Evolutionary conservation across 2,329 filamentous ascomycete genomes (phyloP), one percentile per base, ranked within the genome.

Genomic region (Aureobasidium sp.): DNA sequence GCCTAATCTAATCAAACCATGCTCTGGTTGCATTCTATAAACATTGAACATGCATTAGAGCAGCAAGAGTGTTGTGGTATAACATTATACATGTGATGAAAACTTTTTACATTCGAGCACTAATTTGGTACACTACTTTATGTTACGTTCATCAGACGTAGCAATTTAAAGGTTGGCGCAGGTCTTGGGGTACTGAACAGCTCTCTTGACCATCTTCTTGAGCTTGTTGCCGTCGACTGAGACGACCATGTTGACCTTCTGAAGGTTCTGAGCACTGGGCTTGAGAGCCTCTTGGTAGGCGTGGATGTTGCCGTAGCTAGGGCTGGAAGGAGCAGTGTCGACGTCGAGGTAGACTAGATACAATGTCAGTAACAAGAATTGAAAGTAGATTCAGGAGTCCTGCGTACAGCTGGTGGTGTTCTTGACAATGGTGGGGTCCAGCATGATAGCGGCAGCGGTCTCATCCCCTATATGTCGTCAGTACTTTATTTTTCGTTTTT

Each of bases 291-390:
- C 67, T 64, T 77, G 73, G 64, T 78, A 79, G 14, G 74, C 73
- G 62, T 77, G 76, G 41, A 78, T 74, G 61, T 77, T 77, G 2
- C 76, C 76, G 61, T 78, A 78, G 53, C 63, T 73, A 2, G 74
- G 73, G 30, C 72, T 75, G 13, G 69, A 72, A 64, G 75, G 78
- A 3, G 72, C 71, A 2, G 70, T 75, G 61, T 78, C 75, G 3
- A 79, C 76, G 65, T 78, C 75, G 29, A 77, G 45, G 58, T 74
- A 77, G n/a, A 77, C 75, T 59, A 59, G 62, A 10, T 37, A 0
- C 5, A 14, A 39, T 10, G 30, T 49, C 25, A 37, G 27, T 13
- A 13, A 30, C 3, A 39, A 8, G 3, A 37, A 21, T 32, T 13
- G 10, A 9, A 21, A 3, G 11, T 14, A 14, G 3, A 21, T 11